Base-by-base conservation (phyloP, 345 rosid species). In the Aquilaria malaccensis region DNA sequence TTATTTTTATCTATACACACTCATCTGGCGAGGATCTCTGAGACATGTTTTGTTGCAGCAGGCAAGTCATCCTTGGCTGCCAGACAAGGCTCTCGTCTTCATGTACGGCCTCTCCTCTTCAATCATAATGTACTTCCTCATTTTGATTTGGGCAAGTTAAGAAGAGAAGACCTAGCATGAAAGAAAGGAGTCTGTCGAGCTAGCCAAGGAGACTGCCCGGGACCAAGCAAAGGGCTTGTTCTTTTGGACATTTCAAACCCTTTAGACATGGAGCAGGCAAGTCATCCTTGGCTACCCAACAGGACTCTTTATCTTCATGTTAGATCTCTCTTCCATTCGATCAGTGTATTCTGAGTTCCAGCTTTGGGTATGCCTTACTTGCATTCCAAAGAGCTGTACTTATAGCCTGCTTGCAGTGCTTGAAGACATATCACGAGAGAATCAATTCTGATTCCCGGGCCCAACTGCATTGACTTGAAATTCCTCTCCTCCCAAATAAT, bases 281-380 rank as follows among this genome's bases (percentile, higher is more conserved):
- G 82, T 77, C 84, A 82, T 82, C 74, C 81, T 82, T 77, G 83
- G 83, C 82, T 75, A 79, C 75, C 70, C 56, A 62, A 75, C 72
- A 22, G 56, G 37, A 63, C 73, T 66, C 63, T 70, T 58, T 9
- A 31, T 63, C 87, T 70, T 74, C 83, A 83, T 78, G 83, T 62
- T 52, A 65, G 68, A 45, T 58, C 67, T 65, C 77, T 68, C 75
- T 53, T 70, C 72, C 60, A 67, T 67, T 64, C 59, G 4, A 29
- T 22, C 22, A 22, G 22, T 22, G 22, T 22, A 22, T 22, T 22
- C 22, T 22, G 22, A 22, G 22, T 22, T 22, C 22, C 22, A 22
- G 22, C 22, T 22, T 22, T 22, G 22, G 22, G 43, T 9, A 37
- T 37, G 43, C 43, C 43, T 37, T 9, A 37, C 1, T 37, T 37